Conservation (phyloP, 1,139 yeast genomes). For the Suhomyces yuchorum region DNA sequence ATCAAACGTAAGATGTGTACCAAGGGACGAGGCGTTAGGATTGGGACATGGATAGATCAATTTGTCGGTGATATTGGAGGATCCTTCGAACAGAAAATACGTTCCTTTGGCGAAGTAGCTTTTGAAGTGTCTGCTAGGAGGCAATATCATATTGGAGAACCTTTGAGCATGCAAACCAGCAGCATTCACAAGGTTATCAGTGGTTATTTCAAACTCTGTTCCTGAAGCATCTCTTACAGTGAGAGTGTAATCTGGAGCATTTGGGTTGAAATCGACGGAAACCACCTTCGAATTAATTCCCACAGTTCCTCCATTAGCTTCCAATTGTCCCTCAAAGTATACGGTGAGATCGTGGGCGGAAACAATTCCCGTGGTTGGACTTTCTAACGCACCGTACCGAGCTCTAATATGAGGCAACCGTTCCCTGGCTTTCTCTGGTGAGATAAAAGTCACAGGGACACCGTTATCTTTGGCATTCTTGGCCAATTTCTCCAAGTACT, state of each 20-base stretch:
- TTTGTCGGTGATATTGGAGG: conserved; percentile 30
- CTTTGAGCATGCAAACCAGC: conserved; percentile 79
- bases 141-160: conserved; percentile 69
- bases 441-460: conserved; percentile 62
- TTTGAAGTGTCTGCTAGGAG: conserved; percentile 56
- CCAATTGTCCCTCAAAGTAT: conserved; percentile 56
- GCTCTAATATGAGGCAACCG: conserved; percentile 72
- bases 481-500: conserved; percentile 56
- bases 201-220: conserved; percentile 47
- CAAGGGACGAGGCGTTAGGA: conserved; percentile 71
- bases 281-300: conserved; percentile 63
- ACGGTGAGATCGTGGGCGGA: conserved; percentile 77
- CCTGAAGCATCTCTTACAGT: conserved; percentile 35
- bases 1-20: conserved; percentile 85
- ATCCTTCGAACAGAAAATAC: conserved; percentile 53
- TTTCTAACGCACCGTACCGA: conserved; percentile 58
- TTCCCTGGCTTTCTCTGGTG: conserved; percentile 42
- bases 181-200: conserved; percentile 66
- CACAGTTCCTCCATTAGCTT: conserved; percentile 60
- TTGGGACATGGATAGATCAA: conserved; percentile 81
- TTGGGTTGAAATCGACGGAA: conserved; percentile 35
- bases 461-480: conserved; percentile 50
- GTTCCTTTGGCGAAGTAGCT: conserved; percentile 83
- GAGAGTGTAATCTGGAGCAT: conserved; percentile 28
- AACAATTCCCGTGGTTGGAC: conserved; percentile 86